Percentiles rank a stretch among this genome's conserved stretches.
Evolutionary conservation across 129 eudicot species (phyloP).

Genomic region (Escallonia rubra): DNA sequence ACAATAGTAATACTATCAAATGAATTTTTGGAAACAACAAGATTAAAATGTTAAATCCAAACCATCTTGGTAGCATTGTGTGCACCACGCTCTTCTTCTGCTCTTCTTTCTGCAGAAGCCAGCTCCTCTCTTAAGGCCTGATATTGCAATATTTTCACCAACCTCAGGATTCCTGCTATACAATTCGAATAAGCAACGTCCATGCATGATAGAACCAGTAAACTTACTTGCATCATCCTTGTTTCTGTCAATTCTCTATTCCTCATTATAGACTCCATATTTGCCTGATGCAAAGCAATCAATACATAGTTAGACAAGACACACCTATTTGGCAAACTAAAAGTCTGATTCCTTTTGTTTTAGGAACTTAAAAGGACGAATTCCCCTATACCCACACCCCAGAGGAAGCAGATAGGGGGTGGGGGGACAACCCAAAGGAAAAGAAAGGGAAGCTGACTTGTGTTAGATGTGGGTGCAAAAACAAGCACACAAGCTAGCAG

Average conservation of each 20-base stretch:
- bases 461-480: no score
- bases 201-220: background rate
- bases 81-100: conserved; percentile 97
- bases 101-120: conserved; percentile 80
- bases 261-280: conserved; percentile 89
- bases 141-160: conserved; percentile 8
- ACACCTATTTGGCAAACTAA: conserved; percentile 5
- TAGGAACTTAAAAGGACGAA: no score
- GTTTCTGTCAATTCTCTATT: conserved; percentile 94
- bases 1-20: background rate
- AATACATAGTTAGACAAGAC: conserved; percentile 4
- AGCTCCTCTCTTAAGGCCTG: conserved; percentile 96
- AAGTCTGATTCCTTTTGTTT: background rate
- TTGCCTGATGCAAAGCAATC: conserved; percentile 52
- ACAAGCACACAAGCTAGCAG: no score
- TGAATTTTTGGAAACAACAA: background rate
- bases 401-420: no score
- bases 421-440: no score
- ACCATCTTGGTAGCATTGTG: conserved; percentile 93
- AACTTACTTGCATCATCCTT: conserved; percentile 99
- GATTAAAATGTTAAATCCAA: background rate
- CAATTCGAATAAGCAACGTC: background rate
- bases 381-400: no score
- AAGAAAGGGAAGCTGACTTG: no score
- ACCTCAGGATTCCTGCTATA: conserved; percentile 3